These are phyloP conservation scores for Fraxinus ornus DNA, from an alignment of 305 asterid genomes.

Conservation along the genomic window DNA sequence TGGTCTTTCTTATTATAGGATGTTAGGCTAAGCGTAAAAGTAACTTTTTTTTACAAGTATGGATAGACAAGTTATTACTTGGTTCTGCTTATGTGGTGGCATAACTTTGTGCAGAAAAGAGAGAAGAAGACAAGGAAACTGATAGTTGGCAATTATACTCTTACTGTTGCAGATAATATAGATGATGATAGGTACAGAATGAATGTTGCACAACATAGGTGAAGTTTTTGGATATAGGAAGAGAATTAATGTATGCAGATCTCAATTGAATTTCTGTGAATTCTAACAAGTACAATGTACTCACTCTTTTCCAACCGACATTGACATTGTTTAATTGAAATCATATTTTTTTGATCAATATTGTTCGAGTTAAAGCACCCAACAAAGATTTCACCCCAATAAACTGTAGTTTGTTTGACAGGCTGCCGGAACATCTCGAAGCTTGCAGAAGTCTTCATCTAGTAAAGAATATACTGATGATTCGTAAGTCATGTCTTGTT, in stretches of 20 bases:
- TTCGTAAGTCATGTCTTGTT: conserved; percentile 43
- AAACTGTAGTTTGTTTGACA: conserved; percentile 35
- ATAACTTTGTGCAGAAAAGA: not conserved
- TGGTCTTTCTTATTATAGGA: not conserved
- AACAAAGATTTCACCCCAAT: conserved; percentile 4
- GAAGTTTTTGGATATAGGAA: not conserved
- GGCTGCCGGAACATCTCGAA: conserved; percentile 50
- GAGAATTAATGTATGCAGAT: not conserved
- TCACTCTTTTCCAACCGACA: not conserved
- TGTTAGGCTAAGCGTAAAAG: not conserved
- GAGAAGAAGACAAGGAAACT: not conserved
- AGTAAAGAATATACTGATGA: conserved; percentile 65
- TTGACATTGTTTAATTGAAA: not conserved
- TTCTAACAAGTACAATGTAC: not conserved
- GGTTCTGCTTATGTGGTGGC: not conserved
- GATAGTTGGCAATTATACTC: not conserved
- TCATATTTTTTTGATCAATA: not conserved
- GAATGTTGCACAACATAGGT: not conserved
- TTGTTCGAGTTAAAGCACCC: not conserved
- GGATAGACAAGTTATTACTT: not conserved
- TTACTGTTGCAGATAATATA: not conserved
- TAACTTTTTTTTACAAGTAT: not conserved
- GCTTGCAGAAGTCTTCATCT: conserved; percentile 57
- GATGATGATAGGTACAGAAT: not conserved
- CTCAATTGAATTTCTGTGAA: not conserved